Evolutionary conservation across 148 eudicot genomes (phyloP).

Genomic region (Diospyros kaki): DNA sequence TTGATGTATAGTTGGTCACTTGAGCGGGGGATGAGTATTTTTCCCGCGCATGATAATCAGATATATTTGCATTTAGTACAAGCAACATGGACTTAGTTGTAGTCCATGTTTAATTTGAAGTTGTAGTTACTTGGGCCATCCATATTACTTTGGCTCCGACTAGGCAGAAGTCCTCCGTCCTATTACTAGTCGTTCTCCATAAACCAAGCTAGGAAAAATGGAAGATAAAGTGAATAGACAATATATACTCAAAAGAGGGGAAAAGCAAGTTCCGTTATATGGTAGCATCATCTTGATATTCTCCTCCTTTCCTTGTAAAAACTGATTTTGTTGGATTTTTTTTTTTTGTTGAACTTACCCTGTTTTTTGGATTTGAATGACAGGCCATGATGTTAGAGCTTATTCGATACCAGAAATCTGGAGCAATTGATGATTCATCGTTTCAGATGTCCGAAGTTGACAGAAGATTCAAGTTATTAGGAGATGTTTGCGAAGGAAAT

Average conservation of each 20-base stretch:
- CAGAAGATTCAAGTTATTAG: slow-evolving; percentile 37
- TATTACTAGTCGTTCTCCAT: no score
- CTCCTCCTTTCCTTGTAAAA: no score
- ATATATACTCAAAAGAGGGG: neutral
- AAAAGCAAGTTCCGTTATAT: slow-evolving; percentile 4
- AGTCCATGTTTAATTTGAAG: neutral
- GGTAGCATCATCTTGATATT: neutral
- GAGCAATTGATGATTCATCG: neutral
- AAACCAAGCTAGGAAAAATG: neutral
- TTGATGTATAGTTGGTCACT: slow-evolving; percentile 1
- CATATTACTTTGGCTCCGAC: neutral
- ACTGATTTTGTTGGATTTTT: no score
- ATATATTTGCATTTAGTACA: neutral
- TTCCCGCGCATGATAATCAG: neutral
- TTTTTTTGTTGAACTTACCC: neutral
- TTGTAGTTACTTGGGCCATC: neutral
- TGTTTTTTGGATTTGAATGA: slow-evolving; percentile 7
- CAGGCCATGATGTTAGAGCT: slow-evolving; percentile 60
- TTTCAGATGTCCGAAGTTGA: slow-evolving; percentile 14
- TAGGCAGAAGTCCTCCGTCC: neutral
- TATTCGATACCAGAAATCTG: slow-evolving; percentile 27
- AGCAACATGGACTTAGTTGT: neutral
- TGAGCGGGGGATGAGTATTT: neutral
- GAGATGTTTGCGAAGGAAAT: slow-evolving; percentile 60
- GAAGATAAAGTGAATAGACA: neutral